Conservation (phyloP, 495 filamentous ascomycete genomes). For the Penicillium simplicissimum region DNA sequence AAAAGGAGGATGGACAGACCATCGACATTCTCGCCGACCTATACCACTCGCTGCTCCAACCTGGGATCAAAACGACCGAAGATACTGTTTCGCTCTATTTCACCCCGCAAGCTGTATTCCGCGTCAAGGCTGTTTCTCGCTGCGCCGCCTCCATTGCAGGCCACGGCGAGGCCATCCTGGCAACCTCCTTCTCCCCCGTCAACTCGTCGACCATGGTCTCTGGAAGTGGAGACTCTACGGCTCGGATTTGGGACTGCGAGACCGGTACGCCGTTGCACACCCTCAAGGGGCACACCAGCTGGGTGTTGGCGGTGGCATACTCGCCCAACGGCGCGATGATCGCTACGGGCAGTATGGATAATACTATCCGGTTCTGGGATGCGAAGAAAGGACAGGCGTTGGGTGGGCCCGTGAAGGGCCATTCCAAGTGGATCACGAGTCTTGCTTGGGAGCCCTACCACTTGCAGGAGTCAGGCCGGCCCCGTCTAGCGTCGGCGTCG, state of each 20-base stretch:
- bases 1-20: slow-evolving; percentile 54
- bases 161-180: slow-evolving; percentile 89
- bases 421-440: slow-evolving; percentile 86
- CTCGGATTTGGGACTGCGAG: slow-evolving; percentile 93
- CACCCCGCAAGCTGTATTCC: slow-evolving; percentile 92
- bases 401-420: slow-evolving; percentile 80
- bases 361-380: slow-evolving; percentile 88
- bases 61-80: slow-evolving; percentile 67
- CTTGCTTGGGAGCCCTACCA: slow-evolving; percentile 96
- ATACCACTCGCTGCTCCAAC: slow-evolving; percentile 68
- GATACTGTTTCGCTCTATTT: slow-evolving; percentile 75
- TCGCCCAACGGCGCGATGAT: slow-evolving; percentile 79
- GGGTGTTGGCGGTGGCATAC: slow-evolving; percentile 88
- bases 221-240: slow-evolving; percentile 89
- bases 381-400: slow-evolving; percentile 75
- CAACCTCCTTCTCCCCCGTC: slow-evolving; percentile 82
- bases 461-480: slow-evolving; percentile 68
- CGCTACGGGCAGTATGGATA: slow-evolving; percentile 94
- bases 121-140: slow-evolving; percentile 86
- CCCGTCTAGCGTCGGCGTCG: slow-evolving; percentile 81
- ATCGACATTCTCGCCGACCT: slow-evolving; percentile 67
- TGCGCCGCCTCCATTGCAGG: slow-evolving; percentile 87
- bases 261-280: slow-evolving; percentile 89
- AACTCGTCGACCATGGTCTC: slow-evolving; percentile 81
- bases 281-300: slow-evolving; percentile 88